Evolutionary conservation across 75 land plant genomes (phyloP), one percentile per base, ranked within the genome.

Genomic region (Larix kaempferi): DNA sequence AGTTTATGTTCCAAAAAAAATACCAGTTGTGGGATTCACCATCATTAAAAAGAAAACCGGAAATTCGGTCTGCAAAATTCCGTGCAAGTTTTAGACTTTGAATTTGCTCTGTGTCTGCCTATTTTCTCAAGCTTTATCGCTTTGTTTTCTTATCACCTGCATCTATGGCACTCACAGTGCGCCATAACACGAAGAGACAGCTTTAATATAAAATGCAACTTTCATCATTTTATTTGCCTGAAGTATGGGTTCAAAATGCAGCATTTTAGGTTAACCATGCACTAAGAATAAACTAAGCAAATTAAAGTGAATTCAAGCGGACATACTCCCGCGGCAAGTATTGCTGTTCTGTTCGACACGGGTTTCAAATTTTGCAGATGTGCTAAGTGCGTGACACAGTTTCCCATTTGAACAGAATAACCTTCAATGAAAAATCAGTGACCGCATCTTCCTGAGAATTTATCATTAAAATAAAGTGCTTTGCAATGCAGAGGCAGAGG

Each of bases 401-500:
- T 39, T 5, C 71, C 21, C 6, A 39, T n/a, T 39, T 67, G 49
- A 27, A 21, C 52, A 44, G 52, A 44, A 44, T 44, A 44, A 44
- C 52, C 44, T 39, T 37, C 21, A 37, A 39, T 3, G 10, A 17
- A 29, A 67, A 67, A 35, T n/a, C 17, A 67, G 10, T 19, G 21
- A 67, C 49, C 21, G 35, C 21, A 67, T 17, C 6, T 39, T 67
- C 19, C 71, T 39, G 44, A 67, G 71, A 67, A 67, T 21, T 22
- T 11, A 39, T 11, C 44, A 7, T 19, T 39, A 11, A 6, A 41
- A n/a, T 41, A 22, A 21, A 29, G 22, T 39, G 39, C 57, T 29
- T 54, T 81, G 16, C 79, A 26, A 56, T 80, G 79, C 85, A 96
- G 99, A 77, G 99, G 99, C 26, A 91, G 85, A 80, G 94, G 94